A percentile compares a stretch with the other conserved stretches of the same genome.
These are phyloP conservation scores for Solanum rostratum DNA, from an alignment of 257 asterid species.

Conservation along the genomic window DNA sequence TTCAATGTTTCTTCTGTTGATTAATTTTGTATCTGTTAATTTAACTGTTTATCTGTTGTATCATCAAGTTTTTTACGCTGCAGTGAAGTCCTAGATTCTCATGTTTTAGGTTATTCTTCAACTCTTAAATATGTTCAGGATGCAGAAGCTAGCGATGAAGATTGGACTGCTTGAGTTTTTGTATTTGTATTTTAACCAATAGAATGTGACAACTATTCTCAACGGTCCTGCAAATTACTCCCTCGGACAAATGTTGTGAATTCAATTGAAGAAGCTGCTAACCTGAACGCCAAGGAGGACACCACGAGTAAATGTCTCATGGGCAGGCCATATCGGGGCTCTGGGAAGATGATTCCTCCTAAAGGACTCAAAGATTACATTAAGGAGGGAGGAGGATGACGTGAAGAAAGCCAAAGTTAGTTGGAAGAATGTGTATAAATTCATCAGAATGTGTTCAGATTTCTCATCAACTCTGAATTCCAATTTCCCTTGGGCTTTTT, in stretches of 20 bases:
- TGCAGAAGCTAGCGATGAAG: constrained; percentile 50
- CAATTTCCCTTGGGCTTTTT: not conserved
- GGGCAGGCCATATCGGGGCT: not conserved
- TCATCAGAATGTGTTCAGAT: not conserved
- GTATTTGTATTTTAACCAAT: not conserved
- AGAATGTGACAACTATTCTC: not conserved
- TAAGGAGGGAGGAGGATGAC: not conserved
- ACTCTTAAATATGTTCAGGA: constrained; percentile 21
- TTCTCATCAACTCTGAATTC: not conserved
- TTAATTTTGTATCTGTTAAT: not conserved
- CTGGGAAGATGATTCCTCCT: not conserved
- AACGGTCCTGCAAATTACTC: not conserved
- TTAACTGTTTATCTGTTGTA: not conserved
- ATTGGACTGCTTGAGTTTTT: constrained; percentile 37
- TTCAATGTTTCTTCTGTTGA: not conserved
- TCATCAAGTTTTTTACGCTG: not conserved
- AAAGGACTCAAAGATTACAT: not conserved
- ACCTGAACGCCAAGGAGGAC: not conserved
- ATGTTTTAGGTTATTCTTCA: not conserved
- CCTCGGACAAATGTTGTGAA: not conserved
- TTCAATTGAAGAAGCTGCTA: not conserved
- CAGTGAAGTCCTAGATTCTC: not conserved
- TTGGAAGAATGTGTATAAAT: not conserved
- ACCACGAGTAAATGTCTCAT: not conserved
- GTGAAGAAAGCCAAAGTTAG: not conserved